Conservation (phyloP, 352 stramenopile genomes). For the Phytophthora pinifolia region DNA sequence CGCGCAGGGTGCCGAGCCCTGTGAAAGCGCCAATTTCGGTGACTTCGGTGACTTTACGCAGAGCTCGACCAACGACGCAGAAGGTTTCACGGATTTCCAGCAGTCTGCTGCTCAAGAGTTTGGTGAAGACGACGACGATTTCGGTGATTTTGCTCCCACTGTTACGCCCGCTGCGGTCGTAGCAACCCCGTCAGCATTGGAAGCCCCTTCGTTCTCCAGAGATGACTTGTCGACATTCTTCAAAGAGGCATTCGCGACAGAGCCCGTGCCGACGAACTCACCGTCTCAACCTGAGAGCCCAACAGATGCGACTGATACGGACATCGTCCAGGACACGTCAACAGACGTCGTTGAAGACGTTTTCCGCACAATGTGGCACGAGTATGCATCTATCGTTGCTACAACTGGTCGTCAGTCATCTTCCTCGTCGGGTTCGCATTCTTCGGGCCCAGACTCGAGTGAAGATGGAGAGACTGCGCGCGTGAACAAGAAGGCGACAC, state of each 20-base stretch:
- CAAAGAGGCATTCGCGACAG: constrained; percentile 30
- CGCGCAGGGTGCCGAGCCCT: constrained; percentile 18
- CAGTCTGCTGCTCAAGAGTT: constrained; percentile 19
- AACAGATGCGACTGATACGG: constrained; percentile 7
- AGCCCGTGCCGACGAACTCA: constrained; percentile 12
- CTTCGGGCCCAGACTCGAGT: constrained; percentile 13
- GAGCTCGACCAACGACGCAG: constrained; percentile 12
- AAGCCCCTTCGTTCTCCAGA: constrained; percentile 20
- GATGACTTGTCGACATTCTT: constrained; percentile 42
- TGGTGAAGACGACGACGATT: constrained; percentile 25
- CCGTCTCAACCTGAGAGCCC: constrained; percentile 5
- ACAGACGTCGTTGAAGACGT: constrained; percentile 23
- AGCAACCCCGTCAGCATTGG: neutral
- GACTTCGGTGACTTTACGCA: constrained; percentile 45
- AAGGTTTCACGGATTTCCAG: constrained; percentile 24
- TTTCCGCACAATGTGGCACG: constrained; percentile 30
- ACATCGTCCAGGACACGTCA: constrained; percentile 11
- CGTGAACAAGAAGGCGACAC: constrained; percentile 19
- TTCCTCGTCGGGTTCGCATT: constrained; percentile 18
- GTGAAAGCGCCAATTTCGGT: constrained; percentile 25
- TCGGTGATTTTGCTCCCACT: constrained; percentile 32
- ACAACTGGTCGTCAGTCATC: constrained; percentile 7
- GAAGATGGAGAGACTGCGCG: constrained; percentile 9
- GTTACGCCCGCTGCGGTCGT: neutral
- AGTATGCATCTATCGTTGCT: constrained; percentile 28